These are phyloP conservation scores for Digitaria exilis DNA, from an alignment of 202 grass and related monocot genomes.

Conservation along the genomic window DNA sequence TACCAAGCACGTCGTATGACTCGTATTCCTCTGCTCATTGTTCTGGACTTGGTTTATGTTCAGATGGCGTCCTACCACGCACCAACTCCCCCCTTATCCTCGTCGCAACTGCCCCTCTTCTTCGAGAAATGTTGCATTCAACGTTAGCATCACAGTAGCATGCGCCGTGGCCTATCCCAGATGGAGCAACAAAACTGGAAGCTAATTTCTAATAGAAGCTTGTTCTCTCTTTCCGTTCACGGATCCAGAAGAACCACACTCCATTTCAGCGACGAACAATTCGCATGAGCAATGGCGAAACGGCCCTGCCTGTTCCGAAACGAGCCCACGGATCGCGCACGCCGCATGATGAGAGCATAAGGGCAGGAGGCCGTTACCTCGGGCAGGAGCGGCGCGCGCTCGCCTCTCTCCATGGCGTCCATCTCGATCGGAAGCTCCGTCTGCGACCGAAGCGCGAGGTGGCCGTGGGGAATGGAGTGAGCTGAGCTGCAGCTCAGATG, in stretches of 20 bases:
- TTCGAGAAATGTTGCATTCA: neutral
- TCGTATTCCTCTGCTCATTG: neutral
- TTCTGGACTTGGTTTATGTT: neutral
- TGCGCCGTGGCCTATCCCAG: neutral
- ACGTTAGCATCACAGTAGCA: neutral
- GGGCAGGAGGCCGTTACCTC: conserved; percentile 36
- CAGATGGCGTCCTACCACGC: too few species aligned
- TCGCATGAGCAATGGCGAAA: neutral
- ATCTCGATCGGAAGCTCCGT: neutral
- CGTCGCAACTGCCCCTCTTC: neutral
- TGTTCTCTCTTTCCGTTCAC: too few species aligned
- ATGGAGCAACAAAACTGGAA: neutral
- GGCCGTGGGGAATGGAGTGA: neutral
- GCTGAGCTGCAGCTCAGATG: neutral
- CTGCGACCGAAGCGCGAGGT: neutral
- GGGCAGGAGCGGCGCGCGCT: conserved; percentile 34
- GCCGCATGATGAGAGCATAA: neutral
- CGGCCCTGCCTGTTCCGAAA: neutral
- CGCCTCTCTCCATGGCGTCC: conserved; percentile 62
- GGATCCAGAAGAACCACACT: neutral
- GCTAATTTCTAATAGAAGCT: neutral
- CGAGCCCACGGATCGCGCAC: neutral
- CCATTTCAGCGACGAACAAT: neutral
- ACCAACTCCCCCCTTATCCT: neutral
- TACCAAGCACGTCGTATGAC: neutral